Percentiles rank a stretch among this genome's conserved stretches.
Evolutionary conservation across 345 rosid genomes (phyloP).

Genomic region (Acer yangbiense): DNA sequence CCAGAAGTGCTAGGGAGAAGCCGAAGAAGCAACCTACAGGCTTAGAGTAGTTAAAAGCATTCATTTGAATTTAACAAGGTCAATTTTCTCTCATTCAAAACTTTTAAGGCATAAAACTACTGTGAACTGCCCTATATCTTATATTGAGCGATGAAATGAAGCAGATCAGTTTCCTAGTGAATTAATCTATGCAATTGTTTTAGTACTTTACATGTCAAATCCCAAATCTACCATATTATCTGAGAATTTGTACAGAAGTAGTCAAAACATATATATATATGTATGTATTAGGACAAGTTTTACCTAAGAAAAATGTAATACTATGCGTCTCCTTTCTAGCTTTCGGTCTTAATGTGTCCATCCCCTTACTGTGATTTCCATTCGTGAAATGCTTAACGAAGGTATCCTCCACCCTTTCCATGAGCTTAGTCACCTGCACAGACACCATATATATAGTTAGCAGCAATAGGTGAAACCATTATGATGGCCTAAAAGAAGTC

Average conservation of each 20-base stretch:
- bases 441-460: background rate
- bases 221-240: background rate
- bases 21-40: constrained; percentile 66
- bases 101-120: background rate
- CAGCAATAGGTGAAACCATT: background rate
- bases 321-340: constrained; percentile 63
- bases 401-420: constrained; percentile 63
- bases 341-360: constrained; percentile 59
- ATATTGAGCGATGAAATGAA: background rate
- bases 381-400: constrained; percentile 75
- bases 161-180: background rate
- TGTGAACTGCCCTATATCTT: background rate
- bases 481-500: background rate
- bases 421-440: constrained; percentile 57
- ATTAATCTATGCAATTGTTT: background rate
- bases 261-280: background rate
- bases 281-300: background rate
- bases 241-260: background rate
- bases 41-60: background rate
- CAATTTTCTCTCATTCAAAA: no score
- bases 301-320: constrained; percentile 67
- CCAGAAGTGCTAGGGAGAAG: constrained; percentile 58
- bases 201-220: background rate
- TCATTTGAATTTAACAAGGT: background rate
- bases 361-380: constrained; percentile 71